Conservation (phyloP, 1,284 basidiomycete species). For the Leccinum proliferum region DNA sequence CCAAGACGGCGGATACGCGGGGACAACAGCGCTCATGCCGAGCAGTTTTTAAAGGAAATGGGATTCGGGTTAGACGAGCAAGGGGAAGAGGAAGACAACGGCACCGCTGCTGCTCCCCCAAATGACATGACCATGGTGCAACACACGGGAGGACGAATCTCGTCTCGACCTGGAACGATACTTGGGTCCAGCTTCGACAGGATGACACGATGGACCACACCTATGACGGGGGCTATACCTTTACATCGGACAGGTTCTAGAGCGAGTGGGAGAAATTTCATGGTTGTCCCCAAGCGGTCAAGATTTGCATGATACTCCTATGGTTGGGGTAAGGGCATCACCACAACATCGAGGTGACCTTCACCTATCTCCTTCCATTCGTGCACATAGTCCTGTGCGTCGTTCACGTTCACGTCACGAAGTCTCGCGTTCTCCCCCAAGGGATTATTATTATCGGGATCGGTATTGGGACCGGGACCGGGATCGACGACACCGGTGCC, state of each 20-base stretch:
- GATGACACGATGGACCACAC: not conserved
- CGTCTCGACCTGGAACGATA: constrained; percentile 44
- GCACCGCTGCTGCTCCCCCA: constrained; percentile 27
- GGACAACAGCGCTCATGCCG: constrained; percentile 49
- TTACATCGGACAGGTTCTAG: constrained; percentile 19
- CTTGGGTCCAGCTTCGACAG: too few relatives aligned
- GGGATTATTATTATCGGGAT: not conserved
- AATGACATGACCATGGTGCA: constrained; percentile 34
- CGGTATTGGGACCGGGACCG: constrained; percentile 5
- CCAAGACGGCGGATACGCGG: constrained; percentile 70
- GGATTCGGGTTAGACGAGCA: constrained; percentile 35
- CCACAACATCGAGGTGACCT: not conserved
- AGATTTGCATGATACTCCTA: constrained; percentile 4
- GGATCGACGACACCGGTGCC: constrained; percentile 1
- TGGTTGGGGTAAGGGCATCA: constrained; percentile 15
- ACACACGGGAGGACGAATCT: constrained; percentile 54
- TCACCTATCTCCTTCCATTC: constrained; percentile 22
- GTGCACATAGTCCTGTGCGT: constrained; percentile 10
- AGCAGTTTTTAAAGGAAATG: constrained; percentile 69
- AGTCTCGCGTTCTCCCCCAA: constrained; percentile 10
- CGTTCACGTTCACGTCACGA: not conserved
- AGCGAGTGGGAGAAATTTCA: constrained; percentile 9
- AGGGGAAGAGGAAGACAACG: constrained; percentile 32
- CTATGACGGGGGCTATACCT: not conserved
- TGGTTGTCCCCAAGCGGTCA: constrained; percentile 14